These are phyloP conservation scores for Alnus rubra DNA, from an alignment of 306 rosid genomes.

Conservation along the genomic window DNA sequence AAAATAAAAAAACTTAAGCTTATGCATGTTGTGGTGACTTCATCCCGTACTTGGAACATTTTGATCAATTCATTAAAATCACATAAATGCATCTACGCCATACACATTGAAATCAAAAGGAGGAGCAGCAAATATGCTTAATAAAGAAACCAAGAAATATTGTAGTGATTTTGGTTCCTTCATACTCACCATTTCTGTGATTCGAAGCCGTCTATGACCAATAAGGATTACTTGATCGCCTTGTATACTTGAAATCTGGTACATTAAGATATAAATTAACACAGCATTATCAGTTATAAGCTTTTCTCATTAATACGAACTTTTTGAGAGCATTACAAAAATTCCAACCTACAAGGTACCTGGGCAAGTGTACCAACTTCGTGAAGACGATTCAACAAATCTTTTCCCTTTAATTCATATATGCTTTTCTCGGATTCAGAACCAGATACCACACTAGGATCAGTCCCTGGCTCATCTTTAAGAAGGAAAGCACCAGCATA, in stretches of 20 bases:
- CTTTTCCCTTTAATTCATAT: constrained; percentile 79
- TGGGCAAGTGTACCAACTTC: constrained; percentile 99
- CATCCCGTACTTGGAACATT: not conserved
- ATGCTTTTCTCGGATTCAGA: constrained; percentile 74
- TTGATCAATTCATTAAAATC: constrained; percentile 6
- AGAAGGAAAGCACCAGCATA: constrained; percentile 97
- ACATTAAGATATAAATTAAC: constrained; percentile 11
- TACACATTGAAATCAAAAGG: constrained; percentile 14
- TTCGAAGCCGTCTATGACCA: constrained; percentile 93
- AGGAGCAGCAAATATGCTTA: not conserved
- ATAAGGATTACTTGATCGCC: constrained; percentile 92
- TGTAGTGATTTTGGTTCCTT: constrained; percentile 28
- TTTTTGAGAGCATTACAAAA: constrained; percentile 4
- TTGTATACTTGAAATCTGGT: constrained; percentile 92
- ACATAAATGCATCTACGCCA: constrained; percentile 20
- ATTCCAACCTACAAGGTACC: constrained; percentile 40
- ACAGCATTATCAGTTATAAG: not conserved
- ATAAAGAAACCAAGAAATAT: constrained; percentile 14
- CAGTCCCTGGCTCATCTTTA: constrained; percentile 86
- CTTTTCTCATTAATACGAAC: not conserved
- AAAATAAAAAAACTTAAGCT: not conserved
- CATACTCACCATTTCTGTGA: constrained; percentile 85
- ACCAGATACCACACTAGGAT: constrained; percentile 68
- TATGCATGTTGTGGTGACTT: not conserved
- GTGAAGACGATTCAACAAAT: constrained; percentile 81